Conservation (phyloP, 2,329 filamentous ascomycete genomes). For the Claviceps humidiphila region DNA sequence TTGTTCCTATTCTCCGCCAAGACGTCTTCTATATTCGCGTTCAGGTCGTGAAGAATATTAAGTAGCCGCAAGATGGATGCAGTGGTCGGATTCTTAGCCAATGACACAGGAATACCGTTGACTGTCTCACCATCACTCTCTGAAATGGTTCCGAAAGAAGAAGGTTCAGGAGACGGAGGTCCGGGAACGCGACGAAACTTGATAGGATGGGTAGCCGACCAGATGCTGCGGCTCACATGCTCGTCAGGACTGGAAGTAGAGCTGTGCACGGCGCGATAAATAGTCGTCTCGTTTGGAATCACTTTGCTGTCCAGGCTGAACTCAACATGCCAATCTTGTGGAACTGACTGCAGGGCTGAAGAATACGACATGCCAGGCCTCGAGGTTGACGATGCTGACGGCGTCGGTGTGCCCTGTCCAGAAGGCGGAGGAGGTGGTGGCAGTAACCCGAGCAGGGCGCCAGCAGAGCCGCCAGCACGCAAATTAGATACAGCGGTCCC, state of each 20-base stretch:
- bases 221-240: conserved; percentile 61
- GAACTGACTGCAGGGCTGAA: conserved; percentile 63
- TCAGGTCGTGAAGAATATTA: conserved; percentile 82
- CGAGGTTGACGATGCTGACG: conserved; percentile 44
- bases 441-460: conserved; percentile 6
- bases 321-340: conserved; percentile 95
- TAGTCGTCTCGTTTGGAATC: conserved; percentile 83
- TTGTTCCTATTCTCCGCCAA: conserved; percentile 60
- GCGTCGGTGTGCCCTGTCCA: conserved; percentile 31
- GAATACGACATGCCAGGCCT: conserved; percentile 59
- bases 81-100: conserved; percentile 72
- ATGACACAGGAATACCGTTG: conserved; percentile 58
- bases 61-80: conserved; percentile 78
- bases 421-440: conserved; percentile 9
- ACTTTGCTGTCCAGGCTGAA: conserved; percentile 78
- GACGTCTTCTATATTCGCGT: conserved; percentile 86
- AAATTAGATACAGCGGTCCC: conserved; percentile 15
- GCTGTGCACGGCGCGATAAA: conserved; percentile 85
- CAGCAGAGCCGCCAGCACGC: conserved; percentile 25
- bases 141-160: conserved; percentile 40
- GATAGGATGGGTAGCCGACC: conserved; percentile 82
- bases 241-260: conserved; percentile 41
- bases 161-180: conserved; percentile 61
- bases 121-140: conserved; percentile 39
- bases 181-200: conserved; percentile 81